Conservation (phyloP, 345 rosid species). For the Noccaea caerulescens region DNA sequence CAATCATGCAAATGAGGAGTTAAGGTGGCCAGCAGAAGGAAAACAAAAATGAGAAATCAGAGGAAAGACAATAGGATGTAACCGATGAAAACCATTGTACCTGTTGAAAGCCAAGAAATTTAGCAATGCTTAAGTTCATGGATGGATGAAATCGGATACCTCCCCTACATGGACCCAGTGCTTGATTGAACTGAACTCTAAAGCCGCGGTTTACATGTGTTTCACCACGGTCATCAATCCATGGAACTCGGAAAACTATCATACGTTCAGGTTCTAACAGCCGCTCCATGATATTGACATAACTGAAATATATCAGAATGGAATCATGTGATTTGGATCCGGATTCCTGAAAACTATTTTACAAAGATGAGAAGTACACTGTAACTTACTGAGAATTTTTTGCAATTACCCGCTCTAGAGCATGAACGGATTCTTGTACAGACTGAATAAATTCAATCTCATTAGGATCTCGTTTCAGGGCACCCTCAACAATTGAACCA, state of each 20-base stretch:
- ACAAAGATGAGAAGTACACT: constrained; percentile 39
- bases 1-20: not conserved
- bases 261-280: constrained; percentile 92
- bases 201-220: constrained; percentile 95
- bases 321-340: constrained; percentile 29
- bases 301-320: constrained; percentile 58
- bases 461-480: constrained; percentile 90
- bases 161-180: constrained; percentile 96
- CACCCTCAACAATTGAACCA: constrained; percentile 94
- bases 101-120: constrained; percentile 97
- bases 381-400: constrained; percentile 92
- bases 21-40: constrained; percentile 8
- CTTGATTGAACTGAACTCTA: constrained; percentile 94
- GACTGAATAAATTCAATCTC: constrained; percentile 93
- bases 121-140: constrained; percentile 85
- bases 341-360: constrained; percentile 21
- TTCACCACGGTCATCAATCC: constrained; percentile 99
- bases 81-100: constrained; percentile 41
- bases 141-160: constrained; percentile 95
- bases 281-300: constrained; percentile 95
- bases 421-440: constrained; percentile 95
- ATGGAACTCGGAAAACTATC: constrained; percentile 92
- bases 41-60: not conserved
- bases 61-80: constrained; percentile 3
- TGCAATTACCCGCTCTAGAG: constrained; percentile 96